phyloP scores from a whole-genome alignment of 2,329 filamentous ascomycete genomes.

The Ophiostoma sp. region DNA sequence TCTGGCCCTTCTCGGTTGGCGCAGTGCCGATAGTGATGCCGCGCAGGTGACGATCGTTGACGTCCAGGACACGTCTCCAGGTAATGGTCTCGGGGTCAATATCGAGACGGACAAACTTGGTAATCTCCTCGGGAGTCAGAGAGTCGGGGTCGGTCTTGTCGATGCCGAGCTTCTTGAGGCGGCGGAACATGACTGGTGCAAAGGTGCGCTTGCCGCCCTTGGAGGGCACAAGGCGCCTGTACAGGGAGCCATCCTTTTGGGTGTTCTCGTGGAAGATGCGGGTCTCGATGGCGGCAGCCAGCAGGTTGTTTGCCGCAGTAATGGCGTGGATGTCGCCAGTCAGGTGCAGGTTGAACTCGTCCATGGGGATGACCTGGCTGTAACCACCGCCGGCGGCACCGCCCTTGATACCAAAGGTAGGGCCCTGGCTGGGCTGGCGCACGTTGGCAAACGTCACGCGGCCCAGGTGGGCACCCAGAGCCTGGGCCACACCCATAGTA shows the following conservation, averaged over 20 bases:
- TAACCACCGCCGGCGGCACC: constrained; percentile 95
- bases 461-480: constrained; percentile 80
- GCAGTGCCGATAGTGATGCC: constrained; percentile 85
- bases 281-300: constrained; percentile 94
- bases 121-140: constrained; percentile 83
- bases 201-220: constrained; percentile 90
- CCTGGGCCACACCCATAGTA: constrained; percentile 91
- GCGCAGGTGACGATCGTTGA: constrained; percentile 91
- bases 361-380: constrained; percentile 99
- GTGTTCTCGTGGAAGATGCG: constrained; percentile 97
- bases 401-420: constrained; percentile 98
- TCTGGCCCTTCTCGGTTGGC: constrained; percentile 82
- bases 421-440: constrained; percentile 91
- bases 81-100: constrained; percentile 97
- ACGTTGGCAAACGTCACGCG: constrained; percentile 94
- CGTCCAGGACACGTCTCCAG: constrained; percentile 91
- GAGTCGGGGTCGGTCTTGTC: constrained; percentile 90
- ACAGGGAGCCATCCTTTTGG: constrained; percentile 84
- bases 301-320: constrained; percentile 91
- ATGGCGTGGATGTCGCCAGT: constrained; percentile 98
- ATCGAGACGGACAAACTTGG: constrained; percentile 83
- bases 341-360: constrained; percentile 97
- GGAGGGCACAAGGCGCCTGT: constrained; percentile 76
- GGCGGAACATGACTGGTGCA: constrained; percentile 82
- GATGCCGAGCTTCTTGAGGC: constrained; percentile 92